phyloP scores from a whole-genome alignment of 1,284 basidiomycete species.

The Pseudozyma flocculosa region DNA sequence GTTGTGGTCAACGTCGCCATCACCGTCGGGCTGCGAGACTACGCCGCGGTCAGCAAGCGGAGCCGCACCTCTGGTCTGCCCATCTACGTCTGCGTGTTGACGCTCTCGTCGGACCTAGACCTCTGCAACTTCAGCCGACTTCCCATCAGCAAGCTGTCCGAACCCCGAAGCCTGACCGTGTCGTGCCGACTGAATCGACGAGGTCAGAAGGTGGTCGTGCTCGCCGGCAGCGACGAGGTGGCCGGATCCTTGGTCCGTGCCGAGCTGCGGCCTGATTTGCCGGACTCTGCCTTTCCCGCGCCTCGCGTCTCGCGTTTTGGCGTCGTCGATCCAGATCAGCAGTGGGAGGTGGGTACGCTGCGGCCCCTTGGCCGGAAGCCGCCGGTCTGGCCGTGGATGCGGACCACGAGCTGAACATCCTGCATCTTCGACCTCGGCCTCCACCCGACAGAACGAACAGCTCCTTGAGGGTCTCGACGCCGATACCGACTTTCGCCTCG shows the following conservation, averaged over 20 bases:
- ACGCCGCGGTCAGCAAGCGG: constrained; percentile 24
- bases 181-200: constrained; percentile 45
- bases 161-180: constrained; percentile 35
- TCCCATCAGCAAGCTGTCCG: constrained; percentile 26
- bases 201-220: constrained; percentile 41
- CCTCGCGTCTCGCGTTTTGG: background rate
- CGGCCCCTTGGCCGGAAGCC: too few species aligned
- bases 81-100: constrained; percentile 22
- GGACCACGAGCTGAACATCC: too few species aligned
- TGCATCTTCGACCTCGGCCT: too few species aligned
- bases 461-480: constrained; percentile 5
- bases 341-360: background rate
- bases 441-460: too few species aligned
- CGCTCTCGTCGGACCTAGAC: constrained; percentile 15
- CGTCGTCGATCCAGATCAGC: background rate
- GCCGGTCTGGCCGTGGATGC: too few species aligned
- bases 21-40: constrained; percentile 18
- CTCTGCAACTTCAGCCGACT: constrained; percentile 40
- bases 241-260: constrained; percentile 24
- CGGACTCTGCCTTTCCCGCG: constrained; percentile 9
- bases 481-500: constrained; percentile 4
- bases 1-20: constrained; percentile 11
- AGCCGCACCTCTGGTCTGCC: constrained; percentile 30
- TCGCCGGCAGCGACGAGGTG: constrained; percentile 33
- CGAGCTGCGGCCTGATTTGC: constrained; percentile 21